A percentile compares a stretch with the other conserved stretches of the same genome.
phyloP scores from a whole-genome alignment of 2,329 filamentous ascomycete species.

The Scytalidium sp. region DNA sequence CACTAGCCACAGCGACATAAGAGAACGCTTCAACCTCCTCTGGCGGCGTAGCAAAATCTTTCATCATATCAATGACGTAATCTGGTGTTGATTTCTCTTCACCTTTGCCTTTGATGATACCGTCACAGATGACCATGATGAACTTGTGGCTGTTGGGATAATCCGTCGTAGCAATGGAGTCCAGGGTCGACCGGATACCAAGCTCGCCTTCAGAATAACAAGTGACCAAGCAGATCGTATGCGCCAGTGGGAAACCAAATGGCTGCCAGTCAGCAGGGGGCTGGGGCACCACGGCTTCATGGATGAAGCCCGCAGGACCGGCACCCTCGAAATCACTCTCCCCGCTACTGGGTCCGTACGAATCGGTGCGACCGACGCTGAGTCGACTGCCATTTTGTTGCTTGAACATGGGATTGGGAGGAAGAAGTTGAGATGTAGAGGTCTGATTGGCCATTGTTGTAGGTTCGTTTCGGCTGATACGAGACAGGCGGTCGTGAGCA shows the following conservation, averaged over 20 bases:
- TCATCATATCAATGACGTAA: slow-evolving; percentile 89
- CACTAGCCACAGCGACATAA: slow-evolving; percentile 93
- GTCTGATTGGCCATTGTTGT: slow-evolving; percentile 94
- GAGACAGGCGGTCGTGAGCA: slow-evolving; percentile 61
- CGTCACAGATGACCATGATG: slow-evolving; percentile 94
- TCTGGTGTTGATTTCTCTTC: slow-evolving; percentile 86
- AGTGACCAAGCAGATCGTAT: slow-evolving; percentile 91
- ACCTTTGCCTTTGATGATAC: slow-evolving; percentile 94
- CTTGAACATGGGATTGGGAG: slow-evolving; percentile 70
- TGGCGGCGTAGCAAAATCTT: slow-evolving; percentile 75
- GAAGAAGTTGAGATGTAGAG: slow-evolving; percentile 68
- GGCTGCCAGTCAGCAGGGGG: slow-evolving; percentile 97
- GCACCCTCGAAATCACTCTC: slow-evolving; percentile 63
- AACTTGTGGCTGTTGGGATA: slow-evolving; percentile 99
- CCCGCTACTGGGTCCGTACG: slow-evolving; percentile 44
- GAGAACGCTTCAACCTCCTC: slow-evolving; percentile 88
- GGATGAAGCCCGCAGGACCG: slow-evolving; percentile 91
- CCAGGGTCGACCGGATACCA: slow-evolving; percentile 87
- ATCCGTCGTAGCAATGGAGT: slow-evolving; percentile 95
- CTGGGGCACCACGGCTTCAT: slow-evolving; percentile 92
- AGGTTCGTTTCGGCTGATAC: slow-evolving; percentile 52
- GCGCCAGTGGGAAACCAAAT: slow-evolving; percentile 90
- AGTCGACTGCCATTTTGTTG: slow-evolving; percentile 59
- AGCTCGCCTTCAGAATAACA: slow-evolving; percentile 95
- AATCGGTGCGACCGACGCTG: slow-evolving; percentile 63